A percentile compares a stretch with the other conserved stretches of the same genome.
Evolutionary conservation across 352 stramenopile genomes (phyloP).

Genomic region (Globisporangium splendens): DNA sequence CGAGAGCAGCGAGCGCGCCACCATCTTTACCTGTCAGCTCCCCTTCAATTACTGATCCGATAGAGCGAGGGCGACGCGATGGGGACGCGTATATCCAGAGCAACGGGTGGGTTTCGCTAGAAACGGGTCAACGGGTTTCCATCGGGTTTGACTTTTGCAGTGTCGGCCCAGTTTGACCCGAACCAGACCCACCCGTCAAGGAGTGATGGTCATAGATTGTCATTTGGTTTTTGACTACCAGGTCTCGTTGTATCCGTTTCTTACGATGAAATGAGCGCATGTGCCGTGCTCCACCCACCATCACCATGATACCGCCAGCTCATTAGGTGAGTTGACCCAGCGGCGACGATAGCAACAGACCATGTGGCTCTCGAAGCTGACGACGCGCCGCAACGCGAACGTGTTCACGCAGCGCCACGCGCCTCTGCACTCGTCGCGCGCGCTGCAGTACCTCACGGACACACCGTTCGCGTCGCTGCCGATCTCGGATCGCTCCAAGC

Average conservation of each 20-base stretch:
- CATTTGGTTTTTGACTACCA: no score
- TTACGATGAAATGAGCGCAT: no score
- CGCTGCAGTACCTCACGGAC: slow-evolving; percentile 34
- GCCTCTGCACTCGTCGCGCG: slow-evolving; percentile 8
- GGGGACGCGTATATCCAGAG: neutral
- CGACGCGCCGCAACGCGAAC: slow-evolving; percentile 2
- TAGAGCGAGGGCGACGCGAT: neutral
- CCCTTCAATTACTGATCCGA: neutral
- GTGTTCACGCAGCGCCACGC: neutral
- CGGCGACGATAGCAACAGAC: neutral
- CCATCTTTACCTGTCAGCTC: no score
- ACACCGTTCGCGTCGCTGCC: slow-evolving; percentile 49
- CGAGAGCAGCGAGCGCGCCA: slow-evolving; percentile 19
- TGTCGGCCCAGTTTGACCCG: no score
- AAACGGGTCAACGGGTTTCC: no score
- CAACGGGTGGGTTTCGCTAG: no score
- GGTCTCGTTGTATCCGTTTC: no score
- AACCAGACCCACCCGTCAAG: no score
- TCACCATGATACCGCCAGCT: neutral
- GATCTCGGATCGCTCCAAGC: slow-evolving; percentile 55
- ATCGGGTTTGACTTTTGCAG: no score
- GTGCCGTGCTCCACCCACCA: no score
- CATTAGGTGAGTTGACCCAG: neutral
- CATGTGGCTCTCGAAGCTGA: slow-evolving; percentile 15
- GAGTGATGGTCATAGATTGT: no score